Percentiles rank a stretch among this genome's conserved stretches.
Conservation (phyloP, 2,329 filamentous ascomycete genomes). For the Sarocladium kiliense region DNA sequence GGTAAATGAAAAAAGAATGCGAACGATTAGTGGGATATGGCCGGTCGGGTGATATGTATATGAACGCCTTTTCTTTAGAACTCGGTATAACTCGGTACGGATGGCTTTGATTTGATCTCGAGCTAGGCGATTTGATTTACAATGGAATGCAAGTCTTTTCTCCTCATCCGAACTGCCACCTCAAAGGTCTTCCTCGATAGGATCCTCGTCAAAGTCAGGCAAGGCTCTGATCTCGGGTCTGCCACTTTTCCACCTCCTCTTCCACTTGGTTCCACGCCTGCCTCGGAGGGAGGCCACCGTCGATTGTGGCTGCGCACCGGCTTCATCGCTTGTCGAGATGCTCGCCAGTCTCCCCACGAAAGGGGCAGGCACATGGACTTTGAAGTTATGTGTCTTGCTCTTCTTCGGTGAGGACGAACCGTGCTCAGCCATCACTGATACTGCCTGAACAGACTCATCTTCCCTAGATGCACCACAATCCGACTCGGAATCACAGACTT, state of each 20-base stretch:
- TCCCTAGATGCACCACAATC: background rate
- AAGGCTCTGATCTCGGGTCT: slow-evolving; percentile 28
- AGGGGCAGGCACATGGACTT: slow-evolving; percentile 24
- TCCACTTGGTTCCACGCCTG: slow-evolving; percentile 13
- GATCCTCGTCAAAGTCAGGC: slow-evolving; percentile 26
- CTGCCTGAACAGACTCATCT: background rate
- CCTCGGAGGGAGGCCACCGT: background rate
- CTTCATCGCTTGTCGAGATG: background rate
- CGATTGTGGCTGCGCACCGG: background rate
- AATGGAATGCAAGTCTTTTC: background rate
- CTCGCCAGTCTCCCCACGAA: slow-evolving; percentile 25
- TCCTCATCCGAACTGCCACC: background rate
- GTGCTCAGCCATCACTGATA: background rate
- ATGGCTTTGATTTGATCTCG: background rate
- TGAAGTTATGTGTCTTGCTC: slow-evolving; percentile 15
- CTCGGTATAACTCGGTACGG: background rate
- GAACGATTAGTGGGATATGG: background rate
- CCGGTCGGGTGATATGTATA: background rate
- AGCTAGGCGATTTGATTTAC: slow-evolving; percentile 4
- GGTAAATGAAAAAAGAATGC: background rate
- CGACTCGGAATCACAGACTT: background rate
- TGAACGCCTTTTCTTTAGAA: background rate
- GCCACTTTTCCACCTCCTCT: slow-evolving; percentile 16
- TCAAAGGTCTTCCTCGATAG: slow-evolving; percentile 23
- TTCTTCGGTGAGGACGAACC: background rate